Evolutionary conservation across 169 alveolate species (phyloP).

Genomic region (Eimeria sp.): DNA sequence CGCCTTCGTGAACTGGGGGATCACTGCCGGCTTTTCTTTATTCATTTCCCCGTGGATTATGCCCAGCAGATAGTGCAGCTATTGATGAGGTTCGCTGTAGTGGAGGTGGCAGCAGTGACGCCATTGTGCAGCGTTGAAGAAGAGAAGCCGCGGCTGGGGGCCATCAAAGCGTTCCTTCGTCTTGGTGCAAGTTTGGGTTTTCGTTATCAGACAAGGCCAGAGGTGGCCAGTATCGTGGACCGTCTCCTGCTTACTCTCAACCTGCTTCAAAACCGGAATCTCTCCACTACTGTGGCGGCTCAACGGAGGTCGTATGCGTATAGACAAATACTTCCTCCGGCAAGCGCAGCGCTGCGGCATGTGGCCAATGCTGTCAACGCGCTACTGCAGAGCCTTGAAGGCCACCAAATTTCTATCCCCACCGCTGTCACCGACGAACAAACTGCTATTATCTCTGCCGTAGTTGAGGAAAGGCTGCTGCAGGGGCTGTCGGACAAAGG

Average conservation of each 20-base stretch:
- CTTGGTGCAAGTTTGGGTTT: neutral
- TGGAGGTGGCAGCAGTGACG: constrained; percentile 5
- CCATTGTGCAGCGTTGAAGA: neutral
- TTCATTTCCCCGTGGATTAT: neutral
- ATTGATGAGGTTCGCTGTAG: neutral
- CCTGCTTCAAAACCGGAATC: neutral
- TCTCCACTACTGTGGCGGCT: neutral
- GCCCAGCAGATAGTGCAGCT: neutral
- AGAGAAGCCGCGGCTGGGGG: neutral
- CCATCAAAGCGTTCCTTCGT: neutral
- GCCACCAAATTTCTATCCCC: neutral
- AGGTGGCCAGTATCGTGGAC: neutral
- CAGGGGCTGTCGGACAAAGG: neutral
- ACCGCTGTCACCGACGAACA: neutral
- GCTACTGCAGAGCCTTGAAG: neutral
- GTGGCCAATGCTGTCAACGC: neutral
- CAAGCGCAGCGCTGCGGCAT: neutral
- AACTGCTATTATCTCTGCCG: neutral
- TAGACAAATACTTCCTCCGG: neutral
- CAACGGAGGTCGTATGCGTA: neutral
- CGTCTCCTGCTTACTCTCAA: neutral
- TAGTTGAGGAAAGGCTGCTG: neutral
- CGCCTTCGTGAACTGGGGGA: constrained; percentile 17
- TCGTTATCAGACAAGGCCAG: neutral
- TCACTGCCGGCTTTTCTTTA: neutral